Percentiles rank a stretch among this genome's conserved stretches.
These are phyloP conservation scores for Apophysomyces trapeziformis DNA, from an alignment of 371 early-diverging fungal species.

Conservation along the genomic window DNA sequence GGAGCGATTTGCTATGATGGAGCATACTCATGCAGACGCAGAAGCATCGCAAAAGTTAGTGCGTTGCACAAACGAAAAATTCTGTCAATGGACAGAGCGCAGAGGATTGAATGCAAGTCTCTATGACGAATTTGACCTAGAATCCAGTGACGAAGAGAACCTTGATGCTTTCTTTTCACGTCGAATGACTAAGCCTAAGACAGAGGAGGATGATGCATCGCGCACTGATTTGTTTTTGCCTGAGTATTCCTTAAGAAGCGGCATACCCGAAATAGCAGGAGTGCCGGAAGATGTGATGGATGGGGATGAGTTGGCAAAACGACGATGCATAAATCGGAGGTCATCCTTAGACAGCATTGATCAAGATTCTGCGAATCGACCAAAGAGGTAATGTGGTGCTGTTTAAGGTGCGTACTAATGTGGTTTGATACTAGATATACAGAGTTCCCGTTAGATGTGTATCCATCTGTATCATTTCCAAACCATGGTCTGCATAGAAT, in stretches of 20 bases:
- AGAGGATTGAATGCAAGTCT: slow-evolving; percentile 32
- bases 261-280: slow-evolving; percentile 51
- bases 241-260: slow-evolving; percentile 54
- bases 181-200: slow-evolving; percentile 52
- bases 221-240: slow-evolving; percentile 56
- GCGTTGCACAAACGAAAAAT: slow-evolving; percentile 35
- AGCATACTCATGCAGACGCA: slow-evolving; percentile 51
- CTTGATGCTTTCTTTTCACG: slow-evolving; percentile 60
- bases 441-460: slow-evolving; percentile 57
- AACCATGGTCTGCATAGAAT: slow-evolving; percentile 58
- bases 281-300: background rate
- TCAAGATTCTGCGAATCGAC: background rate
- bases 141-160: slow-evolving; percentile 55
- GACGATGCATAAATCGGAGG: slow-evolving; percentile 12
- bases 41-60: slow-evolving; percentile 36
- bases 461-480: slow-evolving; percentile 65
- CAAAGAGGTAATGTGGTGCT: background rate
- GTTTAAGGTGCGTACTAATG: slow-evolving; percentile 29
- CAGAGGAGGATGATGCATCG: slow-evolving; percentile 41
- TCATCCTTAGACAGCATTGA: background rate
- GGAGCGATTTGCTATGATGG: slow-evolving; percentile 58
- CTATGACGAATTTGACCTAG: slow-evolving; percentile 52
- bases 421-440: slow-evolving; percentile 26
- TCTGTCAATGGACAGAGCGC: slow-evolving; percentile 42
- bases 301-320: background rate